A percentile compares a stretch with the other conserved stretches of the same genome.
Evolutionary conservation across 2,329 filamentous ascomycete genomes (phyloP).

Genomic region (Seiridium unicorne): DNA sequence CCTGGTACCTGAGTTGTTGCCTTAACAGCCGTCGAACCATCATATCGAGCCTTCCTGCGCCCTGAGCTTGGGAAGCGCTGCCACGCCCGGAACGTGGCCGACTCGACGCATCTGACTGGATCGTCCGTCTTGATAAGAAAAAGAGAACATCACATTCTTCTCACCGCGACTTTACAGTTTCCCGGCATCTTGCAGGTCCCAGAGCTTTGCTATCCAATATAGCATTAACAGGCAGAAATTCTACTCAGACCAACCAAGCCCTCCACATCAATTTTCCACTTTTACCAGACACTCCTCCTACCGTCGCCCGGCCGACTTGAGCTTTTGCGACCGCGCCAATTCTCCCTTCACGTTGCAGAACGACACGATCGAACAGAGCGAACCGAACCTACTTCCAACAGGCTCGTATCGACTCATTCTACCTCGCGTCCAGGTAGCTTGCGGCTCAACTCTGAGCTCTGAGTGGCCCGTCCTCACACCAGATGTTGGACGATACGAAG

Average conservation of each 20-base stretch:
- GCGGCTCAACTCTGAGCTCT: neutral
- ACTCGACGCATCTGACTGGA: constrained; percentile 6
- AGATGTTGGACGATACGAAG: constrained; percentile 34
- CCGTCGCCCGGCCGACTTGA: neutral
- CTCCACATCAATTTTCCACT: neutral
- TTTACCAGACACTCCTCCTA: neutral
- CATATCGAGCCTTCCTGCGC: neutral
- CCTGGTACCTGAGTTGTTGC: no score
- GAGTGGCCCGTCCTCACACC: constrained; percentile 13
- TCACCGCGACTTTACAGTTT: constrained; percentile 1
- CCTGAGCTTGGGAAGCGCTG: neutral
- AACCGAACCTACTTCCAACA: neutral
- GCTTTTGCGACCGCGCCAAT: neutral
- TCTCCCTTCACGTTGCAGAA: neutral
- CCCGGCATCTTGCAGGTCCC: constrained; percentile 6
- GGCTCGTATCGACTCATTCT: neutral
- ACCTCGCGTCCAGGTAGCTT: neutral
- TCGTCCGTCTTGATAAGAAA: neutral
- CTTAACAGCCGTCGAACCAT: no score
- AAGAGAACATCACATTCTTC: constrained; percentile 1
- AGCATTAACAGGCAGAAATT: constrained; percentile 3
- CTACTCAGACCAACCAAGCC: neutral
- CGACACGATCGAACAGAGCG: neutral
- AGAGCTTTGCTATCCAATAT: neutral
- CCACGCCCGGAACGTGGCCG: constrained; percentile 1